Conservation (phyloP, 768 basidiomycete genomes). For the Austroboletus eburneus region DNA sequence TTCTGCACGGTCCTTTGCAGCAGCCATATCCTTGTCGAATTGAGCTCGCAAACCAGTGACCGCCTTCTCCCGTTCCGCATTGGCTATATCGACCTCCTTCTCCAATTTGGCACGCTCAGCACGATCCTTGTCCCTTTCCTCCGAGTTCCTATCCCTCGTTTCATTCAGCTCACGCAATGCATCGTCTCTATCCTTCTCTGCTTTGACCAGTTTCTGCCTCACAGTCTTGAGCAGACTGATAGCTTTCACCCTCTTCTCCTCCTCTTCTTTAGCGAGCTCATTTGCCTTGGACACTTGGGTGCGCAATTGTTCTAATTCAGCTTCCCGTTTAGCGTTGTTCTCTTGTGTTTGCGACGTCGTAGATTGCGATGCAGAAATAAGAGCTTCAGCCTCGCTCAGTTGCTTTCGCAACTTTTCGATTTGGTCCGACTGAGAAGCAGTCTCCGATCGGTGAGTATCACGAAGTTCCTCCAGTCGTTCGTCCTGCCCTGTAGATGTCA, state of each 20-base stretch:
- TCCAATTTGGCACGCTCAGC: slow-evolving; percentile 51
- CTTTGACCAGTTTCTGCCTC: slow-evolving; percentile 93
- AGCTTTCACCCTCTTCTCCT: slow-evolving; percentile 95
- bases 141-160: slow-evolving; percentile 50
- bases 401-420: slow-evolving; percentile 69
- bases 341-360: slow-evolving; percentile 47
- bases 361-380: slow-evolving; percentile 55
- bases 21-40: slow-evolving; percentile 67
- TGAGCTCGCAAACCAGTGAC: slow-evolving; percentile 56
- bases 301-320: slow-evolving; percentile 55
- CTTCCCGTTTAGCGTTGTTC: slow-evolving; percentile 44
- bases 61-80: slow-evolving; percentile 60
- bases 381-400: slow-evolving; percentile 63
- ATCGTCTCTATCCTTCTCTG: slow-evolving; percentile 92
- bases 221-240: slow-evolving; percentile 91
- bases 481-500: slow-evolving; percentile 62
- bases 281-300: slow-evolving; percentile 61
- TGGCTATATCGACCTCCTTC: slow-evolving; percentile 59
- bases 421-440: slow-evolving; percentile 70
- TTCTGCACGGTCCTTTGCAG: slow-evolving; percentile 63
- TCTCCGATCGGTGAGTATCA: slow-evolving; percentile 79
- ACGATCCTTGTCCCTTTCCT: slow-evolving; percentile 41
- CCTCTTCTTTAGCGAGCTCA: slow-evolving; percentile 79
- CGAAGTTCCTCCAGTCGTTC: slow-evolving; percentile 79
- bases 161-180: slow-evolving; percentile 51